Evolutionary conservation across 2,329 filamentous ascomycete genomes (phyloP), one percentile per base, ranked within the genome.

Genomic region (Verticillium isaacii): DNA sequence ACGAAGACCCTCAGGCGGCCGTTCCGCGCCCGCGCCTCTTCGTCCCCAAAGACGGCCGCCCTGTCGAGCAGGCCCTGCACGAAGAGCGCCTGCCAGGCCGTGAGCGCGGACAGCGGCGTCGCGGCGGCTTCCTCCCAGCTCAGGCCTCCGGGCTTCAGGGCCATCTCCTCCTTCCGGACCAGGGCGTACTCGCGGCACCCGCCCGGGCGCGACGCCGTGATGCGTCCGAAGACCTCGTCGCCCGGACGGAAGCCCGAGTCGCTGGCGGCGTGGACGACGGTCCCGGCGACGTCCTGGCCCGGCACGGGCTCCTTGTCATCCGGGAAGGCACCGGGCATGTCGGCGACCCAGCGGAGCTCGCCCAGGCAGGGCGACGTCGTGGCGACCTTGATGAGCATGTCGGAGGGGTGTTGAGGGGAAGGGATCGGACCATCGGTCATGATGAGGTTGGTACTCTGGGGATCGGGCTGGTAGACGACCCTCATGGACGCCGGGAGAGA

Each of bases 31-130:
- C 63, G 58, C 0, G 74, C 73, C 1, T 60, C 65, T 5, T 60
- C 56, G 52, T 73, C 70, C 19, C 72, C 73, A 7, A 64, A 63
- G 5, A 76, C 41, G 1, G 65, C 74, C 3, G 36, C 61, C 14
- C 62, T 64, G 32, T 76, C 69, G 15, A 78, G 64, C 4, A 57
- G 64, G 1, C 73, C 73, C n/a, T 76, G 72, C 5, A 67, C 64
- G 23, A 63, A 80, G 23, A 78, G 62, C 7, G 68, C 71, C 68
- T 79, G 77, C 61, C 71, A 77, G 4, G 76, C 77, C 0, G 77
- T 79, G 32, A 78, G 65, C 15, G 77, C 75, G 61, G 73, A 75
- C 23, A 79, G 67, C 2, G 77, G 77, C 32, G 73, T 69, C 3
- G 75, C 73, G 1, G 76, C 74, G 0, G 76, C 73, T 25, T 77